A percentile compares a stretch with the other conserved stretches of the same genome.
phyloP scores from a whole-genome alignment of 1,139 yeast species.

The Candida gigantensis region DNA sequence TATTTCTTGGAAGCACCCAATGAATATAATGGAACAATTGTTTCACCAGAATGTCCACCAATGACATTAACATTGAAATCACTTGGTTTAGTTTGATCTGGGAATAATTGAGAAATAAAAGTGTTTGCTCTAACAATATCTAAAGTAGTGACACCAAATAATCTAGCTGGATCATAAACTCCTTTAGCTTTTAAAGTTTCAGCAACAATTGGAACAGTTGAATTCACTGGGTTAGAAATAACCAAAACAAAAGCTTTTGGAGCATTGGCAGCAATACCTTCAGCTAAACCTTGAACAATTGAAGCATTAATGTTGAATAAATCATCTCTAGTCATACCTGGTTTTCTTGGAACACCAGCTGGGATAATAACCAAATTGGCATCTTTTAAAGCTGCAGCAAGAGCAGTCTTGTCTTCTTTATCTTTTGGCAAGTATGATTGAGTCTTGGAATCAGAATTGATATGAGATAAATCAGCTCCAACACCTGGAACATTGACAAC shows the following conservation, averaged over 20 bases:
- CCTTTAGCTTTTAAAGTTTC: conserved; percentile 87
- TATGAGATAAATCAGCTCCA: conserved; percentile 93
- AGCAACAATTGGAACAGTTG: conserved; percentile 97
- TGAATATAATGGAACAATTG: conserved; percentile 93
- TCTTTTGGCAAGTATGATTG: conserved; percentile 74
- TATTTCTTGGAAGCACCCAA: conserved; percentile 46
- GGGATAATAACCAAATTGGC: conserved; percentile 92
- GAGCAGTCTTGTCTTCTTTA: conserved; percentile 71
- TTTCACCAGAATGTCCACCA: conserved; percentile 99
- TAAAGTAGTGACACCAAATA: conserved; percentile 96
- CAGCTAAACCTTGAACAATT: conserved; percentile 88
- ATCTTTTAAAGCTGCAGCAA: conserved; percentile 72
- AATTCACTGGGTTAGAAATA: conserved; percentile 97
- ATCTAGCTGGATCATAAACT: conserved; percentile 86
- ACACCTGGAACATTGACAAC: conserved; percentile 95
- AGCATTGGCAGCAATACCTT: conserved; percentile 80
- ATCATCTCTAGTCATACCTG: conserved; percentile 99
- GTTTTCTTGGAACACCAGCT: conserved; percentile 99
- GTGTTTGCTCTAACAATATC: conserved; percentile 94
- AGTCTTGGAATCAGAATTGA: conserved; percentile 85
- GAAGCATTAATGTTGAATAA: conserved; percentile 97
- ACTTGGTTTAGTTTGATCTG: conserved; percentile 58
- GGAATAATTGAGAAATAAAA: conserved; percentile 72
- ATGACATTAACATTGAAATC: conserved; percentile 78
- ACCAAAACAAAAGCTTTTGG: conserved; percentile 88